Evolutionary conservation across 2,329 filamentous ascomycete genomes (phyloP), one percentile per base, ranked within the genome.

Genomic region (Diatrype stigma): DNA sequence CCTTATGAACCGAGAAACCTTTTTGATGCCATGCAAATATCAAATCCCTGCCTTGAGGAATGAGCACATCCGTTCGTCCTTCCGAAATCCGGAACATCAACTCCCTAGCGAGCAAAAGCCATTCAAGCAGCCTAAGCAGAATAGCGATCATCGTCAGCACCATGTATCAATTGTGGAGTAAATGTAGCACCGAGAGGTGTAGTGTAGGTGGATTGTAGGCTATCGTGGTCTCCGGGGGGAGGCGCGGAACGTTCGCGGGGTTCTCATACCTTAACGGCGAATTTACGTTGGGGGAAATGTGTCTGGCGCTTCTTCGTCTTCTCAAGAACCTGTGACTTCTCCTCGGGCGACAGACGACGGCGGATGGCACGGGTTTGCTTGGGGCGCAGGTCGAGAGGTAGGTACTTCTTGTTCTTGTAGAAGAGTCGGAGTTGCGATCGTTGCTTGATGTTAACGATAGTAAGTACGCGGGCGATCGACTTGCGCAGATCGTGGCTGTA

Each of bases 351-450:
- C 79, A 99, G 83, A 72, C 90, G 85, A 82, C 95, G 90, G 73
- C 94, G 91, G 80, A 97, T 95, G 73, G 92, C 94, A 70, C 94
- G 92, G 73, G 94, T 99, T 82, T 94, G 86, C 89, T 97, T 97
- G 73, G 91, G 78, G 78, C 94, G 90, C 81, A 99, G 92, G 77
- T 99, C 95, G 74, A 99, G 90, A 62, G 94, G 94, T 61, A 91
- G 80, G 85, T 96, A 96, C 85, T 96, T 97, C 90, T 97, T 97
- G 87, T 88, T 89, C 85, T 96, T 95, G 87, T 99, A 99, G 89
- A 97, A 97, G 65, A 97, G 84, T 69, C 92, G 91, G 70, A 99
- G 90, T 81, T 97, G 92, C 65, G 90, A 83, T 76, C 95, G 89
- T 84, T 99, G 94, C 86, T 96, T 97, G 79, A 91, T 88, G 85